Conservation (phyloP, 192 early-diverging fungal genomes). For the Podila minutissima region DNA sequence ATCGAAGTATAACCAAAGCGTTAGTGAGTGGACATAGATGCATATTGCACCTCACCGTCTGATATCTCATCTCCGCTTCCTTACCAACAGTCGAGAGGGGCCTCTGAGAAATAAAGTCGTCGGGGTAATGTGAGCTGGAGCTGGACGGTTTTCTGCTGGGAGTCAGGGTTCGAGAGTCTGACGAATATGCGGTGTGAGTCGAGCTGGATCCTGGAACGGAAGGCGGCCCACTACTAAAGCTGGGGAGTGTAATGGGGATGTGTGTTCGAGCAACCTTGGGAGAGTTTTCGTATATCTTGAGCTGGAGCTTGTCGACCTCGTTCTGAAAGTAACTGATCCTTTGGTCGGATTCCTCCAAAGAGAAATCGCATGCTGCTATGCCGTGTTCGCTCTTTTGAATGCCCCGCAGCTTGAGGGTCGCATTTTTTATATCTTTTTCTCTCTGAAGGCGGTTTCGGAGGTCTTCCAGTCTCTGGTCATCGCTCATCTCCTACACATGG, state of each 20-base stretch:
- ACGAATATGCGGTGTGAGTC: background rate
- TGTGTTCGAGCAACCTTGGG: constrained; percentile 22
- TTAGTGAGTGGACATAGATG: too few relatives aligned
- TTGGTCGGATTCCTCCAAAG: constrained; percentile 70
- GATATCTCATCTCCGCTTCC: background rate
- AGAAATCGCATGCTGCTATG: constrained; percentile 77
- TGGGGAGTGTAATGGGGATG: constrained; percentile 30
- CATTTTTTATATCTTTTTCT: constrained; percentile 50
- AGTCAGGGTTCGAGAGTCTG: constrained; percentile 1
- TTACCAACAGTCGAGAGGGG: constrained; percentile 46
- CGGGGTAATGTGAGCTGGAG: constrained; percentile 41
- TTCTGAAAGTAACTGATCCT: constrained; percentile 75
- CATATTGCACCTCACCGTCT: too few relatives aligned
- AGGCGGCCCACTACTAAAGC: constrained; percentile 28
- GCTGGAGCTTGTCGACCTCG: constrained; percentile 69
- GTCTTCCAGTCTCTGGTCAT: constrained; percentile 46
- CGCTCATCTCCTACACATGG: constrained; percentile 28
- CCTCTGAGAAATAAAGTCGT: constrained; percentile 44
- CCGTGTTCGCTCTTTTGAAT: constrained; percentile 42
- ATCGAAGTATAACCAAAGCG: background rate
- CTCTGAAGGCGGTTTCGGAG: constrained; percentile 47
- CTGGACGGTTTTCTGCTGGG: constrained; percentile 22
- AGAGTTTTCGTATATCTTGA: constrained; percentile 34
- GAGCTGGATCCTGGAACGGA: background rate
- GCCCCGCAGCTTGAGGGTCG: constrained; percentile 44